phyloP scores from a whole-genome alignment of 257 asterid genomes.

The Ajuga chamaepitys region DNA sequence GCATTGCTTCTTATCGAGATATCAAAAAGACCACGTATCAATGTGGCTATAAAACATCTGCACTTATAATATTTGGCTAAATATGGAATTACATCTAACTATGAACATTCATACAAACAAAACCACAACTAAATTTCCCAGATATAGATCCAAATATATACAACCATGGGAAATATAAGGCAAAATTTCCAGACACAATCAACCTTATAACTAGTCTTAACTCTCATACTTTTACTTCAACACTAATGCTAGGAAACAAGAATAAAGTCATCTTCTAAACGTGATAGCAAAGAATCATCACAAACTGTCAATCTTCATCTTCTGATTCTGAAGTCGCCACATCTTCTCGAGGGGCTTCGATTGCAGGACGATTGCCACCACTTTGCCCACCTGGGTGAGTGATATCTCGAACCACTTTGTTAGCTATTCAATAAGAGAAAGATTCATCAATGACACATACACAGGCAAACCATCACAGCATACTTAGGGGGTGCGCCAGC shows the following conservation, averaged over 20 bases:
- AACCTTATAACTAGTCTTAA: neutral
- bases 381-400: conserved; percentile 45
- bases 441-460: neutral
- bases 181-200: conserved; percentile 4
- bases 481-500: no score
- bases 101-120: neutral
- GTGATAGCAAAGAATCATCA: neutral
- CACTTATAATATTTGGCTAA: no score
- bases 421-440: conserved; percentile 20
- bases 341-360: conserved; percentile 36
- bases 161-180: neutral
- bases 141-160: neutral
- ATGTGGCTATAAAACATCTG: no score
- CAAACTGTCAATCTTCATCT: conserved; percentile 32
- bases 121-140: neutral
- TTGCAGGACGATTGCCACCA: conserved; percentile 22
- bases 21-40: no score
- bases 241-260: neutral
- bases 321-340: conserved; percentile 55
- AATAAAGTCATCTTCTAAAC: neutral
- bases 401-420: conserved; percentile 29
- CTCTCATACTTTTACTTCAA: neutral
- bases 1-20: no score
- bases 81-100: no score
- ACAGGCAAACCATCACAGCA: neutral